These are phyloP conservation scores for Ustilago trichophora DNA, from an alignment of 1,284 basidiomycete genomes.

Conservation along the genomic window DNA sequence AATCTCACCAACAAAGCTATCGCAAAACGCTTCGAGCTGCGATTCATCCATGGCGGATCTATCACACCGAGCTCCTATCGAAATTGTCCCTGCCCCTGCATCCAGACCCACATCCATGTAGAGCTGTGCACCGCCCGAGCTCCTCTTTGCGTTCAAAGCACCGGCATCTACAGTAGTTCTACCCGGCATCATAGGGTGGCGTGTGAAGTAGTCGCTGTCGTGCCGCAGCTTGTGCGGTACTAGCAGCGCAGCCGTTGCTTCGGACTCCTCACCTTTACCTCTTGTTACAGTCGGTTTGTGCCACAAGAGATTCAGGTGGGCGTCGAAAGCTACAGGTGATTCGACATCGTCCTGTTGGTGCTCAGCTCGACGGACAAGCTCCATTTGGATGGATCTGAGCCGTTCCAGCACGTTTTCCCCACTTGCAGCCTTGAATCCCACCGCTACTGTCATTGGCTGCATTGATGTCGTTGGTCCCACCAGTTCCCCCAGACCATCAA, in stretches of 20 bases:
- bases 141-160: no score
- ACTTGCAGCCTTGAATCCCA: neutral
- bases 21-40: no score
- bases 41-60: no score
- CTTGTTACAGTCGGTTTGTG: neutral
- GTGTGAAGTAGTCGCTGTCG: constrained; percentile 20
- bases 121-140: constrained; percentile 2
- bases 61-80: constrained; percentile 8
- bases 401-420: neutral
- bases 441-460: constrained; percentile 17
- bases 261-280: no score
- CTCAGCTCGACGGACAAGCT: constrained; percentile 3
- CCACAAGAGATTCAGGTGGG: constrained; percentile 21
- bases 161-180: constrained; percentile 3
- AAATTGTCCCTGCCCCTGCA: neutral
- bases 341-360: constrained; percentile 3
- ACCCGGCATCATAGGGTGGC: constrained; percentile 5
- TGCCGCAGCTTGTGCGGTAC: constrained; percentile 2
- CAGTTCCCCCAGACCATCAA: constrained; percentile 7
- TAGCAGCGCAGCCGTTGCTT: neutral
- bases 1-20: no score
- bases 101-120: constrained; percentile 19
- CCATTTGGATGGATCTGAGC: constrained; percentile 5
- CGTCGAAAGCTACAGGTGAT: constrained; percentile 4
- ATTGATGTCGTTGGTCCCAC: constrained; percentile 9